Conservation (phyloP, 495 filamentous ascomycete genomes). For the Penicillium silybi region DNA sequence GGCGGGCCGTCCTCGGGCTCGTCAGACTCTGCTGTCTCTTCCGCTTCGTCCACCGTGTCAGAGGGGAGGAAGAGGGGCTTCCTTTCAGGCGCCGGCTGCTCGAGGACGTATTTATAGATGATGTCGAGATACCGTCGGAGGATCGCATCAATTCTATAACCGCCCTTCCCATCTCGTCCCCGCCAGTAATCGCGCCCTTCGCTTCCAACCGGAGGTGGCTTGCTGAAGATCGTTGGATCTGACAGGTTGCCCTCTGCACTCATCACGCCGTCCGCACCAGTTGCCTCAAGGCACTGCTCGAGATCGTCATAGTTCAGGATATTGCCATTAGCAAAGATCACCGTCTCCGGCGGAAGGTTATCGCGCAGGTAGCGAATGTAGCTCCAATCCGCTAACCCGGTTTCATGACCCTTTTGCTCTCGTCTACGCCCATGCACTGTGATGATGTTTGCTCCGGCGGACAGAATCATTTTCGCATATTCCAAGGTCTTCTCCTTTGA, state of each 20-base stretch:
- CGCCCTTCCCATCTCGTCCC: slow-evolving; percentile 73
- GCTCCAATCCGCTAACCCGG: slow-evolving; percentile 88
- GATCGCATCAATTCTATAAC: slow-evolving; percentile 85
- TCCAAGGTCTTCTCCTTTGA: slow-evolving; percentile 79
- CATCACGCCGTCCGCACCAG: slow-evolving; percentile 92
- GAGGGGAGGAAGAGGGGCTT: slow-evolving; percentile 71
- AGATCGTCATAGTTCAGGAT: slow-evolving; percentile 80
- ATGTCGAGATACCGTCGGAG: slow-evolving; percentile 88
- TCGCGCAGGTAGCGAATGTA: slow-evolving; percentile 78
- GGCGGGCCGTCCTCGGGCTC: slow-evolving; percentile 38
- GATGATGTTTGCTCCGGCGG: slow-evolving; percentile 85
- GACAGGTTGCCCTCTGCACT: slow-evolving; percentile 90
- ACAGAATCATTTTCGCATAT: slow-evolving; percentile 85
- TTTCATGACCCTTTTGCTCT: slow-evolving; percentile 95
- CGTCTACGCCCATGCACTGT: slow-evolving; percentile 85
- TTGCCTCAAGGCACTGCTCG: slow-evolving; percentile 72
- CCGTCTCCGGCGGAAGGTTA: slow-evolving; percentile 77
- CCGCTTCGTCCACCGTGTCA: slow-evolving; percentile 46
- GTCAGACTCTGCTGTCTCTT: slow-evolving; percentile 31
- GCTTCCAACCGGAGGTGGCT: slow-evolving; percentile 56
- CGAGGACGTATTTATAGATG: slow-evolving; percentile 69
- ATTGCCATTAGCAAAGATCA: slow-evolving; percentile 96
- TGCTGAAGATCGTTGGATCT: slow-evolving; percentile 82
- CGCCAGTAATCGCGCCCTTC: slow-evolving; percentile 81
- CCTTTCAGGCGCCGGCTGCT: slow-evolving; percentile 55